Base-by-base conservation (phyloP, 2,329 filamentous ascomycete genomes). In the Colletotrichum limetticola region DNA sequence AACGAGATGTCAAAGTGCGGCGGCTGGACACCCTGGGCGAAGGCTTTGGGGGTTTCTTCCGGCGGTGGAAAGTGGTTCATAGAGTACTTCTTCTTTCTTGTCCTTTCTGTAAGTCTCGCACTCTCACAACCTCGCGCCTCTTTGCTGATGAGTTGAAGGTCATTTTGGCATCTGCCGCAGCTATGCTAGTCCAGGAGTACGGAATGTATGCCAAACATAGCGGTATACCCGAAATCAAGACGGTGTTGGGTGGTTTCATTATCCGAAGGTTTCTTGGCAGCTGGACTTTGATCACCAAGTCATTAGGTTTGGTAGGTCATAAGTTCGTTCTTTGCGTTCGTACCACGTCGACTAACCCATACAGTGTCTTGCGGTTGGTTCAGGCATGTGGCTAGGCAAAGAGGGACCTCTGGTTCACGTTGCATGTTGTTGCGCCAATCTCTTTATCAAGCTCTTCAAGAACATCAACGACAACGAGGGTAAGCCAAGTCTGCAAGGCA, bases 211-310 rank as follows among this genome's bases (percentile, higher is more conserved):
- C 96, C 60, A 96, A 94, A 80, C 96, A 98, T 79, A 98, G 95
- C 80, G 96, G 96, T 83, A 98, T 99, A 77, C 95, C 96, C 6
- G 96, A 99, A 85, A 97, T 99, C 84, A 99, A 99, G 86, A 98
- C 95, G 3, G 91, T 99, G 9, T 85, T 99, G 66, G 96, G 96
- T 53, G 96, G 96, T 6, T 98, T 98, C 81, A 92, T 99, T 37
- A 98, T 99, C 74, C 90, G 92, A 74, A 90, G 92, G 72, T 97
- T 98, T 78, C 86, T 98, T 79, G 94, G 95, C 11, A 87, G 88
- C 37, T 98, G 95, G 95, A 98, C 96, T 1, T 85, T 98, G 79
- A 82, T 94, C 35, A 95, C 95, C 68, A 98, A 98, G 81, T 97
- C 95, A 1, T 82, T 98, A 56, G 97, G 97, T 32, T 83, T 98